Evolutionary conservation across 306 rosid species (phyloP).

Genomic region (Sicyos baderoa): DNA sequence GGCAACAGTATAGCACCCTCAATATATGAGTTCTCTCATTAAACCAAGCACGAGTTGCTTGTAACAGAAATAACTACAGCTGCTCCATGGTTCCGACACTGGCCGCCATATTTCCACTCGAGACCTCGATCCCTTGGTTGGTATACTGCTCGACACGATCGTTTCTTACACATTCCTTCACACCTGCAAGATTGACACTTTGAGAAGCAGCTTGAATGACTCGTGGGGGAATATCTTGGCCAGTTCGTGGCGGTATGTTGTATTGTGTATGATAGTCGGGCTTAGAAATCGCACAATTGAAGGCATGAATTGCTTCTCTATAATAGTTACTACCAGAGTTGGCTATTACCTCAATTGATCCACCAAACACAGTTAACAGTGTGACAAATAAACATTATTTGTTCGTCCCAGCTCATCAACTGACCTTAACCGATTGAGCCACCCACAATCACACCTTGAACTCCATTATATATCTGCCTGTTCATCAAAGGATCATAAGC

Average conservation of each 20-base stretch:
- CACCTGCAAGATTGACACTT: conserved; percentile 40
- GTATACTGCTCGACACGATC: conserved; percentile 58
- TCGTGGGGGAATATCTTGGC: conserved; percentile 13
- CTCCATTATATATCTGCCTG: conserved; percentile 61
- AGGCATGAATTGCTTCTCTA: conserved; percentile 91
- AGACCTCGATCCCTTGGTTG: conserved; percentile 32
- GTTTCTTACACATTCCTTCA: conserved; percentile 89
- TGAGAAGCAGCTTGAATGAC: no score
- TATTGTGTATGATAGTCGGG: conserved; percentile 57
- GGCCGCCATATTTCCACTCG: no score
- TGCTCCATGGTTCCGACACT: no score
- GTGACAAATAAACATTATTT: conserved; percentile 90
- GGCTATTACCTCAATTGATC: conserved; percentile 79
- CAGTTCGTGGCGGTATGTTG: conserved; percentile 82
- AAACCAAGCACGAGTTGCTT: conserved; percentile 82
- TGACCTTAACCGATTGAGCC: conserved; percentile 97
- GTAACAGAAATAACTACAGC: conserved; percentile 55
- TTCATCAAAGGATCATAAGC: conserved; percentile 80
- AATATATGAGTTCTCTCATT: conserved; percentile 65
- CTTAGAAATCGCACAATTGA: conserved; percentile 63
- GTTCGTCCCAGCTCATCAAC: conserved; percentile 97
- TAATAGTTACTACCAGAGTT: conserved; percentile 93
- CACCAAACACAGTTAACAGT: conserved; percentile 84
- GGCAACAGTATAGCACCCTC: conserved; percentile 60
- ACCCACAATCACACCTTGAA: conserved; percentile 79